Evolutionary conservation across 768 basidiomycete species (phyloP).

Genomic region (Rhizopogon sp.): DNA sequence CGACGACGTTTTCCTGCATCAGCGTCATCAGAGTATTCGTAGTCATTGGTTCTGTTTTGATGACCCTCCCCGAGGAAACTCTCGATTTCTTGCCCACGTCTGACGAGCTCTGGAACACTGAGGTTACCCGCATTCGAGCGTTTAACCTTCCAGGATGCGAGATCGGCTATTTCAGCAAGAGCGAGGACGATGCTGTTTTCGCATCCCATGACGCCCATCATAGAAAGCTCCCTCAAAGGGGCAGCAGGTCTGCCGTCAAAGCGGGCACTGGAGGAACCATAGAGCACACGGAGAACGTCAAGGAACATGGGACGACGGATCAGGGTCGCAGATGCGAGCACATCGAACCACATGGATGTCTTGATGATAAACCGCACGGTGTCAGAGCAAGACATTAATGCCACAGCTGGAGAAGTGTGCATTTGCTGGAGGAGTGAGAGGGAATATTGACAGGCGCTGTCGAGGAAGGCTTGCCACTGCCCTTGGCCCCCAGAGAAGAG

Average conservation of each 20-base stretch:
- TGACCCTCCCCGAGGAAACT: slow-evolving; percentile 11
- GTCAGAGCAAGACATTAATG: slow-evolving; percentile 41
- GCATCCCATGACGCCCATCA: slow-evolving; percentile 84
- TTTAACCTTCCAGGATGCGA: slow-evolving; percentile 61
- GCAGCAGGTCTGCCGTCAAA: slow-evolving; percentile 34
- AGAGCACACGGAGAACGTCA: slow-evolving; percentile 50
- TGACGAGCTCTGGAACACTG: slow-evolving; percentile 57
- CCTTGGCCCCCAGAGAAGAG: slow-evolving; percentile 77
- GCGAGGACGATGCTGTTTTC: slow-evolving; percentile 76
- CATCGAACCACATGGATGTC: slow-evolving; percentile 85
- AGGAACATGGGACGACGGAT: slow-evolving; percentile 54
- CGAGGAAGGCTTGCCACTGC: slow-evolving; percentile 62
- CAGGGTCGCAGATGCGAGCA: slow-evolving; percentile 74
- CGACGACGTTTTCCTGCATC: slow-evolving; percentile 23
- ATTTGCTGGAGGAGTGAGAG: slow-evolving; percentile 37
- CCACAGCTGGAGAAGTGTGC: slow-evolving; percentile 34
- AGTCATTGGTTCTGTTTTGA: slow-evolving; percentile 1
- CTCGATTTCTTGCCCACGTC: slow-evolving; percentile 49
- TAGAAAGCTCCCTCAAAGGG: slow-evolving; percentile 45
- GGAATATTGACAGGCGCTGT: slow-evolving; percentile 55
- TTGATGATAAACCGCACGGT: slow-evolving; percentile 72
- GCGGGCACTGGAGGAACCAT: slow-evolving; percentile 22
- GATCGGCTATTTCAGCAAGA: slow-evolving; percentile 64
- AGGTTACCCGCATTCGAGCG: slow-evolving; percentile 39
- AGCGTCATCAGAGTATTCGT: neutral